Conservation (phyloP, 2,329 filamentous ascomycete genomes). For the Aspergillus fumigatiaffinis region DNA sequence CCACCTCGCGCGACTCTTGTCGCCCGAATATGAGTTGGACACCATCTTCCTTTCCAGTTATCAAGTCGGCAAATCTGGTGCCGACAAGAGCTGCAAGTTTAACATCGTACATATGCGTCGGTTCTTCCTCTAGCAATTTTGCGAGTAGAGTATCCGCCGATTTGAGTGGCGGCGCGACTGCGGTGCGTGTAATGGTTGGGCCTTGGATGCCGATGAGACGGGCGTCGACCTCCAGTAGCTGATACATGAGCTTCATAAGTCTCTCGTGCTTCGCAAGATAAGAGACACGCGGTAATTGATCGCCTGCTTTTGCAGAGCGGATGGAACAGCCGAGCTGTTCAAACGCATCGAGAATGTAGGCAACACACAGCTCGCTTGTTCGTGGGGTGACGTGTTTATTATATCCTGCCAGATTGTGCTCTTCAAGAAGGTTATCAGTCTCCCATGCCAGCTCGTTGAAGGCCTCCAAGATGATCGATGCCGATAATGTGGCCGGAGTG, state of each 20-base stretch:
- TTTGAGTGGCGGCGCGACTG: conserved; percentile 16
- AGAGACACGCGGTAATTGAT: conserved; percentile 15
- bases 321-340: conserved; percentile 28
- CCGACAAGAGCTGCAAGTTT: conserved; percentile 10
- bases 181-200: conserved; percentile 23
- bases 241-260: conserved; percentile 29
- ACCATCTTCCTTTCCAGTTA: conserved; percentile 31
- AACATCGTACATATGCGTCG: conserved; percentile 20
- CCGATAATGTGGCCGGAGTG: background rate
- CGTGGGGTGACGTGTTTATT: conserved; percentile 19
- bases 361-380: conserved; percentile 17
- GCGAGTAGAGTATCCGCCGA: conserved; percentile 19
- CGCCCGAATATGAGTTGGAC: conserved; percentile 38
- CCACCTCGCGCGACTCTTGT: conserved; percentile 29
- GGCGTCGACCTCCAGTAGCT: conserved; percentile 28
- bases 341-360: conserved; percentile 28
- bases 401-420: conserved; percentile 12
- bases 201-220: conserved; percentile 26
- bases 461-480: conserved; percentile 16
- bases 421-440: conserved; percentile 1
- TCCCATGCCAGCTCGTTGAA: conserved; percentile 21
- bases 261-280: conserved; percentile 22
- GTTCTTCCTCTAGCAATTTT: conserved; percentile 22
- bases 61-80: conserved; percentile 4
- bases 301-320: conserved; percentile 17